Base-by-base conservation (phyloP, 306 rosid genomes). In the Cotoneaster glaucophyllus region DNA sequence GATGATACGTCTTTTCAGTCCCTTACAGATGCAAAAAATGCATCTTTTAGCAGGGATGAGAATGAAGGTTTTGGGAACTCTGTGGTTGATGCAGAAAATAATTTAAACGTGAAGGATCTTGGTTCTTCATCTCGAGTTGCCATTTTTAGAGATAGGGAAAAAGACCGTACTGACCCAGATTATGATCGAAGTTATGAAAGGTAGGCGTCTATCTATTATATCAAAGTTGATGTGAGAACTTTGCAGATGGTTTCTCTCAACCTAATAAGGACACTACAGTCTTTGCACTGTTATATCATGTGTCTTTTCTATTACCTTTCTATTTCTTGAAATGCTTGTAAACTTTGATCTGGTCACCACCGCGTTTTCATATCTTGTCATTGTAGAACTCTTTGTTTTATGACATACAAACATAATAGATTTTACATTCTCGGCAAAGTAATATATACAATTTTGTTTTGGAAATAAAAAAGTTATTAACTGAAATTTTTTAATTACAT, bases 111-210 rank as follows among this genome's bases (percentile, higher is more conserved):
- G 64, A 86, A 82, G 71, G 98, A 89, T 70, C 52, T 43, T 31
- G 77, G 81, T 80, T 44, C 78, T 48, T 75, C 87, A 24, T 83
- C 87, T 80, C 96, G 92, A 78, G 98, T 93, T 83, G 98, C 97
- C 88, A 93, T 91, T 74, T 73, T 91, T 83, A 88, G 97, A 71
- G 96, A 93, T 53, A 86, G 96, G 87, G 96, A 91, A 87, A 93
- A 93, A 85, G 98, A 91, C 64, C 92, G 91, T 37, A 88, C 82
- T 32, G 98, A 93, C 78, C 97, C 98, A 31, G 97, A 93, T 83
- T 93, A 93, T 87, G 97, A 93, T 77, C 88, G 97, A 64, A 93
- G 88, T 82, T 93, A 93, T 50, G 81, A 85, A 74, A 93, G 97
- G 97, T 93, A 78, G 65, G 78, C 75, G 76, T 14, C 53, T 3